These are phyloP conservation scores for Lentinula edodes DNA, from an alignment of 768 basidiomycete genomes.

Conservation along the genomic window DNA sequence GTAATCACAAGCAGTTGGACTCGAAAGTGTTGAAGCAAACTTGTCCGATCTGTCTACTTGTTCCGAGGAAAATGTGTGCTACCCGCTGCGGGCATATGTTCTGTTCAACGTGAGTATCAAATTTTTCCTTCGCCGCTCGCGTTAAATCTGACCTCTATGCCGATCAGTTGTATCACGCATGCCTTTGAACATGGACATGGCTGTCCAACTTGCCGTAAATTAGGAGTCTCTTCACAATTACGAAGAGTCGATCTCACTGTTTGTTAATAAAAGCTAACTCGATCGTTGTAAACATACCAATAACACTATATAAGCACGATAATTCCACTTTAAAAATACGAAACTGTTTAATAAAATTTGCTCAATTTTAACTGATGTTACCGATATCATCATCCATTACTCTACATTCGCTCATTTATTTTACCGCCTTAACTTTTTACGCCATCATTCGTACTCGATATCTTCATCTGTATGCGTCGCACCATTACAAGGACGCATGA, in stretches of 20 bases:
- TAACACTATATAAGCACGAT: no score
- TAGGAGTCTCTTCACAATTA: not conserved
- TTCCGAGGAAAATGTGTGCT: constrained; percentile 16
- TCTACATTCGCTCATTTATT: no score
- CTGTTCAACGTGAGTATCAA: constrained; percentile 23
- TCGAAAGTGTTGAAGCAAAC: constrained; percentile 10
- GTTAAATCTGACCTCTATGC: not conserved
- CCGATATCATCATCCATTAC: no score
- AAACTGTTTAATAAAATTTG: no score
- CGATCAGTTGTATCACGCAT: not conserved
- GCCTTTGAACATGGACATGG: not conserved
- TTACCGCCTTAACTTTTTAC: no score
- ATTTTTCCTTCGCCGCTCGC: not conserved
- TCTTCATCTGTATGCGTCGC: no score
- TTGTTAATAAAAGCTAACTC: not conserved
- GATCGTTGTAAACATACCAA: no score
- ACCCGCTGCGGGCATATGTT: constrained; percentile 28
- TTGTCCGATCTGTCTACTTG: constrained; percentile 25
- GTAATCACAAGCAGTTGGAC: no score
- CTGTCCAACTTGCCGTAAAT: not conserved
- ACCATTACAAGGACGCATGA: no score
- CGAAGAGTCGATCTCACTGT: not conserved
- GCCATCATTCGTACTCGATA: no score
- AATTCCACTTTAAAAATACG: no score
- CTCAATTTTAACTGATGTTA: no score